phyloP scores from a whole-genome alignment of 345 rosid species.

The Linum lewisii region DNA sequence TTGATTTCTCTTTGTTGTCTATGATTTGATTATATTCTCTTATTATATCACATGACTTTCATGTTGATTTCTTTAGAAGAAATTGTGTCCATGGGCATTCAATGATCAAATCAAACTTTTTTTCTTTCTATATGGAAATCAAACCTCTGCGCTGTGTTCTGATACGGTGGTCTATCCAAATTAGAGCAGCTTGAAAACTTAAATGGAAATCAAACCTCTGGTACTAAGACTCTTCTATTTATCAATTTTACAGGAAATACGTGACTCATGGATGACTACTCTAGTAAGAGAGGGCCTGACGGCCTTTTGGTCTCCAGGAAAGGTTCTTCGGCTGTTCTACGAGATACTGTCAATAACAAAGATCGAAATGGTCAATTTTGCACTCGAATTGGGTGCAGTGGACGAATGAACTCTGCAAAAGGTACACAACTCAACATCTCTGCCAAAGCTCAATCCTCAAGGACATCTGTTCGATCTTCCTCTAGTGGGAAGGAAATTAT shows the following conservation, averaged over 20 bases:
- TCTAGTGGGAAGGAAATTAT: constrained; percentile 53
- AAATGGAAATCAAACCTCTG: too few relatives aligned
- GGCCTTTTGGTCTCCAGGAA: constrained; percentile 37
- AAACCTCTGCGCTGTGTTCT: background rate
- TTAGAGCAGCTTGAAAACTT: background rate
- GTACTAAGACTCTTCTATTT: background rate
- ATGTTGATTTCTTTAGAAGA: too few relatives aligned
- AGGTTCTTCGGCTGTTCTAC: constrained; percentile 41
- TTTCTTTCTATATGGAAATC: background rate
- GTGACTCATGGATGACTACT: constrained; percentile 58
- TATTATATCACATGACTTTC: too few relatives aligned
- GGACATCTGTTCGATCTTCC: constrained; percentile 35
- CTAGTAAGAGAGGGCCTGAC: constrained; percentile 52
- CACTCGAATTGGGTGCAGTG: constrained; percentile 56
- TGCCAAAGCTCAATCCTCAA: constrained; percentile 45
- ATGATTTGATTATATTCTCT: too few relatives aligned
- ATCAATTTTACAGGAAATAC: constrained; percentile 20
- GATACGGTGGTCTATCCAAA: background rate
- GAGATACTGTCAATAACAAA: constrained; percentile 46
- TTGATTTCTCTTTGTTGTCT: background rate
- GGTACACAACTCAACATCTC: constrained; percentile 35
- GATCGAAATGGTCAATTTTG: constrained; percentile 50
- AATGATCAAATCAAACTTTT: background rate
- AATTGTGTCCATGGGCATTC: background rate
- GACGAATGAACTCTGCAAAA: constrained; percentile 43